Base-by-base conservation (phyloP, 257 asterid genomes). In the Lithospermum erythrorhizon region DNA sequence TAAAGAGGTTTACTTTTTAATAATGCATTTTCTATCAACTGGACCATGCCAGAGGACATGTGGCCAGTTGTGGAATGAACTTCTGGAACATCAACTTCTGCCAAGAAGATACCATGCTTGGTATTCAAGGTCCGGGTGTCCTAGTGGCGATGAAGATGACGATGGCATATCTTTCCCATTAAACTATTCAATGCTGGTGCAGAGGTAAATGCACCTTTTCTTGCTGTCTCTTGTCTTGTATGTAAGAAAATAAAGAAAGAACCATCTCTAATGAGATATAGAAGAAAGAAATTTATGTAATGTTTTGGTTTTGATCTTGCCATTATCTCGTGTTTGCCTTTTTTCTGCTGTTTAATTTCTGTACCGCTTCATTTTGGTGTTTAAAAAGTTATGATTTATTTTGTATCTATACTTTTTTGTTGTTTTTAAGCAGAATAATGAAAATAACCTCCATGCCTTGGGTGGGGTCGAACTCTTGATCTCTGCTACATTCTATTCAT, bases 101-200 rank as follows among this genome's bases (percentile, higher is more conserved):
- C 96, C 98, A 29, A 83, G 98, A 81, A 81, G 98, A 81, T 91
- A 85, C 72, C 98, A 91, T 77, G 87, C 96, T n/a, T 91, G 96
- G 96, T 81, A 91, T 83, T 91, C 98, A 48, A 89, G 96, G 59
- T 74, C 82, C 62, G 94, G 94, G 55, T 55, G 51, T 65, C 87
- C 54, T 61, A 85, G 93, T 54, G 93, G 95, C 65, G 87, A 91
- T 65, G 95, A 81, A 78, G 80, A 87, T 69, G 96, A 87, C 70
- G 89, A 91, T 76, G 98, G 96, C 74, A 70, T 72, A 65, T 90
- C 97, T 32, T 83, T 87, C 64, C 98, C 98, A 10, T 70, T 91
- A 63, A 86, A 86, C 75, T 91, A 91, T 72, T 75, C 61, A 68
- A 81, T 78, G 68, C 75, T 91, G 87, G 90, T 79, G 58, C 90